phyloP scores from a whole-genome alignment of 192 early-diverging fungal species.

The Pilaira anomala region DNA sequence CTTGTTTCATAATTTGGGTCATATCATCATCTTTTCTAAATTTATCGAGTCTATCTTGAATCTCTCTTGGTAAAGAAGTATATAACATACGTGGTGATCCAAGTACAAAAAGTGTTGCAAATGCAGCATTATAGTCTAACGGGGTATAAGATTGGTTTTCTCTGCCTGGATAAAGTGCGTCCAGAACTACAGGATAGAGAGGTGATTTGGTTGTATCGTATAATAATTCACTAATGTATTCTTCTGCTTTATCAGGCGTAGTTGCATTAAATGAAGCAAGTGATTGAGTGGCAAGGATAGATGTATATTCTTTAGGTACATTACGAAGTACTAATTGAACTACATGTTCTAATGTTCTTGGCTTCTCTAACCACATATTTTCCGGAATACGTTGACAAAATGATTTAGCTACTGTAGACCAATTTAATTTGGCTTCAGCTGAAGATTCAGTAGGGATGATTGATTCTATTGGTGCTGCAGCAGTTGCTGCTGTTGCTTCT shows the following conservation, averaged over 20 bases:
- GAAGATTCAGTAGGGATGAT: not conserved
- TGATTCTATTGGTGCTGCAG: not conserved
- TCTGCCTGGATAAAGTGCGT: conserved; percentile 29
- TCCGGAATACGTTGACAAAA: conserved; percentile 56
- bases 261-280: conserved; percentile 18
- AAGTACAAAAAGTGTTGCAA: conserved; percentile 63
- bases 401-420: conserved; percentile 50
- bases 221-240: conserved; percentile 38
- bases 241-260: conserved; percentile 31
- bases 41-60: conserved; percentile 40
- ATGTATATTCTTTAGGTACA: conserved; percentile 41
- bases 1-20: conserved; percentile 44
- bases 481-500: too few relatives aligned
- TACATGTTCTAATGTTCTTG: conserved; percentile 44
- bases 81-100: conserved; percentile 56
- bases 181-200: conserved; percentile 42
- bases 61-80: conserved; percentile 44
- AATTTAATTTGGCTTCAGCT: conserved; percentile 33
- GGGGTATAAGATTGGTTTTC: conserved; percentile 8
- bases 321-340: conserved; percentile 47
- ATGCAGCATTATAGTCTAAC: conserved; percentile 36
- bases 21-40: conserved; percentile 31
- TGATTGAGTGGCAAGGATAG: conserved; percentile 41
- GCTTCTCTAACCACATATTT: conserved; percentile 49
- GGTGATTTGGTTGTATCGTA: conserved; percentile 39